phyloP scores from a whole-genome alignment of 257 asterid species.

The Primulina tabacum region DNA sequence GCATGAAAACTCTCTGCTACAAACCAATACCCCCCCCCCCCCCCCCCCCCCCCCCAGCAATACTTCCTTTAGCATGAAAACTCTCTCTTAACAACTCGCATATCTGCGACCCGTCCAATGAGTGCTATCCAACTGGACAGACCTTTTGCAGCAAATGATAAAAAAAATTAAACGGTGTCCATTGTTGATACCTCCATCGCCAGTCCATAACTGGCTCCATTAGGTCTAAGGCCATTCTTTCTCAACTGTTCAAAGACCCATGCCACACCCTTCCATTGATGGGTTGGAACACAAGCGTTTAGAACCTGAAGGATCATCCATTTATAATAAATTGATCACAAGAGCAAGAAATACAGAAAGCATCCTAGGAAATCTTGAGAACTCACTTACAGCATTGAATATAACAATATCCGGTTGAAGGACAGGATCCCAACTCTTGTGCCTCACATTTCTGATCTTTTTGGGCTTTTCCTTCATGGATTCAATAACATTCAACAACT shows the following conservation, averaged over 20 bases:
- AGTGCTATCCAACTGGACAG: neutral
- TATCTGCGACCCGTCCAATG: neutral
- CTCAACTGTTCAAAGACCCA: slow-evolving; percentile 96
- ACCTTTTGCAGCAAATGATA: neutral
- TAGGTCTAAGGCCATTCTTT: slow-evolving; percentile 67
- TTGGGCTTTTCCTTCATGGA: slow-evolving; percentile 77
- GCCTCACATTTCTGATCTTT: slow-evolving; percentile 48
- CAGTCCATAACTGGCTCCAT: slow-evolving; percentile 92
- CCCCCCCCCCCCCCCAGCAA: neutral
- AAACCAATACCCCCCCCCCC: neutral
- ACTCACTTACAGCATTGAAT: slow-evolving; percentile 78
- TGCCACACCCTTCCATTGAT: slow-evolving; percentile 94
- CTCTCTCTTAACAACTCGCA: neutral
- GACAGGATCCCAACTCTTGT: slow-evolving; percentile 77
- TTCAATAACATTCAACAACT: slow-evolving; percentile 66
- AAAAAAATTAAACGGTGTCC: slow-evolving; percentile 8
- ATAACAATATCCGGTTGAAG: slow-evolving; percentile 85
- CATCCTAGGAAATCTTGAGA: slow-evolving; percentile 13
- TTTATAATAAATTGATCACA: slow-evolving; percentile 18
- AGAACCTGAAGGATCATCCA: slow-evolving; percentile 55
- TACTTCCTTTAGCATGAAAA: neutral
- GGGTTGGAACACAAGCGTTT: slow-evolving; percentile 80
- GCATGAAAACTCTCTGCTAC: neutral
- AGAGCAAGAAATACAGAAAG: slow-evolving; percentile 7
- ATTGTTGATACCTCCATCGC: slow-evolving; percentile 82